A percentile compares a stretch with the other conserved stretches of the same genome.
phyloP scores from a whole-genome alignment of 768 basidiomycete species.

The Hygrophorus russula region DNA sequence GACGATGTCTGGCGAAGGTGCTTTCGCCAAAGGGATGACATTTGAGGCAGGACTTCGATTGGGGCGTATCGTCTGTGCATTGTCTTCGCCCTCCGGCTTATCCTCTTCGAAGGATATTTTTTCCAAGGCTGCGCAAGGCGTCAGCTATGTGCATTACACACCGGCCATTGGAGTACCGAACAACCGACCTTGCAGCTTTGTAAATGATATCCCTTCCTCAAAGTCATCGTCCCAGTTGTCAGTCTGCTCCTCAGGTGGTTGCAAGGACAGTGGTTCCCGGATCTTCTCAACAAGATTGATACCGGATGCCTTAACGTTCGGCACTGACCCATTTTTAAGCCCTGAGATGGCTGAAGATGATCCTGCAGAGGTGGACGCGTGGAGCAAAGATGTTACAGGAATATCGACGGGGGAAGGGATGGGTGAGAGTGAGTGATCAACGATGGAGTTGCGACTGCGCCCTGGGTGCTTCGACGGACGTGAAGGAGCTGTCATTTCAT shows the following conservation, averaged over 20 bases:
- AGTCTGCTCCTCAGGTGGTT: constrained; percentile 72
- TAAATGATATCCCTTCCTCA: constrained; percentile 82
- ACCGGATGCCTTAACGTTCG: constrained; percentile 22
- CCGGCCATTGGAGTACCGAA: not conserved
- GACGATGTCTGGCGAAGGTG: constrained; percentile 49
- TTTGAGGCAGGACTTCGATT: constrained; percentile 53
- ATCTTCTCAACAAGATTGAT: constrained; percentile 37
- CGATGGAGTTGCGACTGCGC: constrained; percentile 25
- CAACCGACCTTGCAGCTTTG: constrained; percentile 58
- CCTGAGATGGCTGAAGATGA: constrained; percentile 20
- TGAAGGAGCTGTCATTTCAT: constrained; percentile 44
- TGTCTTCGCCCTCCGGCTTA: constrained; percentile 50
- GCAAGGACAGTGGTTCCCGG: constrained; percentile 48
- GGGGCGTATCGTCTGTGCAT: constrained; percentile 72
- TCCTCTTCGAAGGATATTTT: constrained; percentile 49
- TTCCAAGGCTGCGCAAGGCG: constrained; percentile 41
- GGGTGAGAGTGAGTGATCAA: constrained; percentile 12
- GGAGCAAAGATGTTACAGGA: constrained; percentile 17
- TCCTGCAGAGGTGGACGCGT: constrained; percentile 20
- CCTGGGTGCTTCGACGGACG: constrained; percentile 57
- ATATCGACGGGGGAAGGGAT: constrained; percentile 11
- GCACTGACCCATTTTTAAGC: constrained; percentile 24
- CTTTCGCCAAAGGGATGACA: constrained; percentile 42
- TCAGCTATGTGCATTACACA: constrained; percentile 2
- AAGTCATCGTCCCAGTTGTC: constrained; percentile 99